Percentiles rank a stretch among this genome's conserved stretches.
phyloP scores from a whole-genome alignment of 371 early-diverging fungal genomes.

The Syncephalastrum monosporum region DNA sequence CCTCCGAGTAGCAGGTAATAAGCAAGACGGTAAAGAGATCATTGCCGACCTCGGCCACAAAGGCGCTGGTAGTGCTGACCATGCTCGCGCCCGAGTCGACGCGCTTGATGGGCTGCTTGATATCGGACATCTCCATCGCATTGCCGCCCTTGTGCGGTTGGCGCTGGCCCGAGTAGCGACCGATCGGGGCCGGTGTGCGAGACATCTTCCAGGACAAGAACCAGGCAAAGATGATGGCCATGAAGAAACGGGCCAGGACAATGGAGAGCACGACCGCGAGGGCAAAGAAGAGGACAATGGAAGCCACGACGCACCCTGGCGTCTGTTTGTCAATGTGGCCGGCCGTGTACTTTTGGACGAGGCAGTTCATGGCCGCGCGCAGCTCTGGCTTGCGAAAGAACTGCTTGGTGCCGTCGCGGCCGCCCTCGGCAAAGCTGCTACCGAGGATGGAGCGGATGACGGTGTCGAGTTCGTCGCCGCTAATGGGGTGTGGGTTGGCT shows the following conservation, averaged over 20 bases:
- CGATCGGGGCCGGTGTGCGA: conserved; percentile 32
- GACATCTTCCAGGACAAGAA: conserved; percentile 71
- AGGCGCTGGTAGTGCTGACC: conserved; percentile 5
- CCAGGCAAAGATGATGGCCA: conserved; percentile 87
- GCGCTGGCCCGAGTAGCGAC: neutral
- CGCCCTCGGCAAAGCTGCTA: conserved; percentile 33
- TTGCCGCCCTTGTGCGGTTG: conserved; percentile 1
- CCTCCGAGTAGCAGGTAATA: conserved; percentile 93
- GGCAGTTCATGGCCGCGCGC: conserved; percentile 53
- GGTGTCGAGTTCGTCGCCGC: conserved; percentile 52
- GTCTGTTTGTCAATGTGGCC: conserved; percentile 83
- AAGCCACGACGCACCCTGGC: conserved; percentile 83
- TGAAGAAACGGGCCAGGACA: conserved; percentile 71
- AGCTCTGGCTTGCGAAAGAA: conserved; percentile 57
- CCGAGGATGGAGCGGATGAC: conserved; percentile 47
- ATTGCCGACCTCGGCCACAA: conserved; percentile 30
- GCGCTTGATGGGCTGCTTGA: conserved; percentile 17
- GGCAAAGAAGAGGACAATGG: conserved; percentile 69
- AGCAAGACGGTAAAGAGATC: conserved; percentile 60
- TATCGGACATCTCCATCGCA: conserved; percentile 29
- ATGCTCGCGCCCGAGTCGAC: conserved; percentile 15
- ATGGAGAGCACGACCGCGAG: conserved; percentile 68
- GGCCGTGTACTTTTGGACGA: conserved; percentile 62
- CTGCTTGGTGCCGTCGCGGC: conserved; percentile 67
- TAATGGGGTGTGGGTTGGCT: conserved; percentile 27